These are phyloP conservation scores for Penicillium tannophilum DNA, from an alignment of 495 filamentous ascomycete genomes.

Conservation along the genomic window DNA sequence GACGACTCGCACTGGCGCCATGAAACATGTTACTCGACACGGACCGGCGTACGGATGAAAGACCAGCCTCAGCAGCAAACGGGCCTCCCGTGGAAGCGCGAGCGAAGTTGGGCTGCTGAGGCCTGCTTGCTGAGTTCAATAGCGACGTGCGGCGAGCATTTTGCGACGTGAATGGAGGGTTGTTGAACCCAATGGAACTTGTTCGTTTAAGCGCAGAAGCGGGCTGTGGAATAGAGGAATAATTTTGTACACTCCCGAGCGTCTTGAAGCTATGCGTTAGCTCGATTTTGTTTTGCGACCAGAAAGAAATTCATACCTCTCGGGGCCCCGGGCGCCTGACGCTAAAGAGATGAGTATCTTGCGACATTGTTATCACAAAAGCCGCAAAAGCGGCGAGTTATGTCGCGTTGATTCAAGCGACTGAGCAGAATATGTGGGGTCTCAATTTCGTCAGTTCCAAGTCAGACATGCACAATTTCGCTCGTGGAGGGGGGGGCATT, in stretches of 20 bases:
- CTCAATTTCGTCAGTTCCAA: constrained; percentile 14
- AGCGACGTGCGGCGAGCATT: constrained; percentile 81
- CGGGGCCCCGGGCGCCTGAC: constrained; percentile 61
- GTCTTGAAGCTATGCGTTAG: constrained; percentile 55
- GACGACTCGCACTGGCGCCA: constrained; percentile 58
- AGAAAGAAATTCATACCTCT: constrained; percentile 56
- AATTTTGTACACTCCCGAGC: constrained; percentile 74
- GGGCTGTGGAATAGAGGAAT: constrained; percentile 81
- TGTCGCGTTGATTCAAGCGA: constrained; percentile 1
- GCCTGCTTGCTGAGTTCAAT: constrained; percentile 83
- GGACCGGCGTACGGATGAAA: constrained; percentile 83
- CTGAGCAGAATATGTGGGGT: background rate
- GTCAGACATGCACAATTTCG: constrained; percentile 13
- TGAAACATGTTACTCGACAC: constrained; percentile 69
- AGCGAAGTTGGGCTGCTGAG: constrained; percentile 81
- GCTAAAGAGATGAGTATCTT: constrained; percentile 74
- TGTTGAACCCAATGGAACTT: constrained; percentile 73
- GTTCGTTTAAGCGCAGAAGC: constrained; percentile 95
- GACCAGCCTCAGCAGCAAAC: constrained; percentile 68
- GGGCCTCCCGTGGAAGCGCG: constrained; percentile 79
- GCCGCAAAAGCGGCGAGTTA: constrained; percentile 38
- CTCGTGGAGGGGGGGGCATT: constrained; percentile 19
- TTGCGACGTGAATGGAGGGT: constrained; percentile 64
- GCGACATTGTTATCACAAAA: constrained; percentile 60
- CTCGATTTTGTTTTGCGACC: constrained; percentile 20